A percentile compares a stretch with the other conserved stretches of the same genome.
Evolutionary conservation across 2,329 filamentous ascomycete species (phyloP).

Genomic region (Iodosphaeria phyllophila): DNA sequence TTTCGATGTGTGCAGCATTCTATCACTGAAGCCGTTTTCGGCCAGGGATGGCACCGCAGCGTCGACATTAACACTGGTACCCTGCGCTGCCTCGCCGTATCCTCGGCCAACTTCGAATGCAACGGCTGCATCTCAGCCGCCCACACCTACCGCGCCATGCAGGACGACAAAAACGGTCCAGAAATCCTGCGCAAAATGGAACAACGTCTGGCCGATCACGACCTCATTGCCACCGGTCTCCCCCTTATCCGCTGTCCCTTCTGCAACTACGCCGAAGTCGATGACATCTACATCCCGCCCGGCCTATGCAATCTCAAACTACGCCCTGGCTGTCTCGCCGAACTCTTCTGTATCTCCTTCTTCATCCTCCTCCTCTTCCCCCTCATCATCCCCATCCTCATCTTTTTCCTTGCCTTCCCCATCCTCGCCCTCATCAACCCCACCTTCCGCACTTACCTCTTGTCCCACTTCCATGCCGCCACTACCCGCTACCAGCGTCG

Average conservation of each 20-base stretch:
- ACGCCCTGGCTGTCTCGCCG: conserved; percentile 10
- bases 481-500: conserved; percentile 50
- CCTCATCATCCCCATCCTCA: conserved; percentile 21
- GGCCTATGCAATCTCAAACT: conserved; percentile 22
- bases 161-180: conserved; percentile 46
- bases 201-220: conserved; percentile 59
- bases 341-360: too few species aligned
- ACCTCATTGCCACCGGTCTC: conserved; percentile 51
- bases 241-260: conserved; percentile 75
- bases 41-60: conserved; percentile 75
- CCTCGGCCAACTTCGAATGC: conserved; percentile 51
- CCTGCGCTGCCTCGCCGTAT: conserved; percentile 66
- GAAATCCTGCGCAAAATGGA: conserved; percentile 63
- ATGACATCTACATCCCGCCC: conserved; percentile 50
- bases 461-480: conserved; percentile 34
- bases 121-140: conserved; percentile 50
- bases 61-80: conserved; percentile 57
- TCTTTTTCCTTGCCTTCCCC: conserved; percentile 23
- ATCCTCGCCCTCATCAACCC: conserved; percentile 24
- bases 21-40: conserved; percentile 75
- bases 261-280: conserved; percentile 78
- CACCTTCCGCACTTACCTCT: conserved; percentile 19
- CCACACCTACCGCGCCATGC: conserved; percentile 55
- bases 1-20: conserved; percentile 69
- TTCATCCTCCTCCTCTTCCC: conserved; percentile 6